A percentile compares a stretch with the other conserved stretches of the same genome.
These are phyloP conservation scores for Eutrema japonicum DNA, from an alignment of 345 rosid genomes.

Conservation along the genomic window DNA sequence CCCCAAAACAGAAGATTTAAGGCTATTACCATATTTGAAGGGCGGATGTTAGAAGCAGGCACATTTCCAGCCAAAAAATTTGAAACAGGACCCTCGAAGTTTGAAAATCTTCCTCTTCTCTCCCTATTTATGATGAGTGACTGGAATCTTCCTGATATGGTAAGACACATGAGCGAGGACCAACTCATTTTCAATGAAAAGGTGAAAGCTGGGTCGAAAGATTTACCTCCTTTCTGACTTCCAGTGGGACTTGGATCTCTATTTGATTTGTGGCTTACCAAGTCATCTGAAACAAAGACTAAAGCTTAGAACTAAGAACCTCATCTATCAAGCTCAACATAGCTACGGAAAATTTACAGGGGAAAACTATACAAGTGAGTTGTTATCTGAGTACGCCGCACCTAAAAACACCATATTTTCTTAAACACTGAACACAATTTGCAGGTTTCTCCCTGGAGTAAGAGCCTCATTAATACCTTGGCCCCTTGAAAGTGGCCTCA, in stretches of 20 bases:
- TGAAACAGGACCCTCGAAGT: slow-evolving; percentile 56
- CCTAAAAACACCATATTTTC: slow-evolving; percentile 6
- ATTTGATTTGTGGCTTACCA: slow-evolving; percentile 54
- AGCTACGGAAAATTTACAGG: not conserved
- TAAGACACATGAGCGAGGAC: slow-evolving; percentile 31
- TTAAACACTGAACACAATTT: not conserved
- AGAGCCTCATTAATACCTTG: not conserved
- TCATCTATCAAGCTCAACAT: slow-evolving; percentile 20
- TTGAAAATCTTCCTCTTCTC: slow-evolving; percentile 71
- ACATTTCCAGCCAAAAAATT: slow-evolving; percentile 49
- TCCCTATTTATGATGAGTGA: slow-evolving; percentile 69
- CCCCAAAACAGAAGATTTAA: not conserved
- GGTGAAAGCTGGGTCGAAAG: slow-evolving; percentile 20
- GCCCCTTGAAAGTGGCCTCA: too few species aligned
- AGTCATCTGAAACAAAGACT: slow-evolving; percentile 61
- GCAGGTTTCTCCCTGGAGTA: slow-evolving; percentile 11
- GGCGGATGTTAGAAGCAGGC: slow-evolving; percentile 51
- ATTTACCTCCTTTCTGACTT: slow-evolving; percentile 72
- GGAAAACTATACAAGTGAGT: slow-evolving; percentile 20
- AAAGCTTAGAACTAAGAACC: slow-evolving; percentile 27
- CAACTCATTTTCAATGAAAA: slow-evolving; percentile 24
- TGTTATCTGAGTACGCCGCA: slow-evolving; percentile 7
- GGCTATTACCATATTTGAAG: slow-evolving; percentile 56
- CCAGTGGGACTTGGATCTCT: slow-evolving; percentile 60
- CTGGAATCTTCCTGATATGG: slow-evolving; percentile 65